A percentile compares a stretch with the other conserved stretches of the same genome.
Conservation (phyloP, 1,284 basidiomycete genomes). For the Fomitopsis schrenkii region DNA sequence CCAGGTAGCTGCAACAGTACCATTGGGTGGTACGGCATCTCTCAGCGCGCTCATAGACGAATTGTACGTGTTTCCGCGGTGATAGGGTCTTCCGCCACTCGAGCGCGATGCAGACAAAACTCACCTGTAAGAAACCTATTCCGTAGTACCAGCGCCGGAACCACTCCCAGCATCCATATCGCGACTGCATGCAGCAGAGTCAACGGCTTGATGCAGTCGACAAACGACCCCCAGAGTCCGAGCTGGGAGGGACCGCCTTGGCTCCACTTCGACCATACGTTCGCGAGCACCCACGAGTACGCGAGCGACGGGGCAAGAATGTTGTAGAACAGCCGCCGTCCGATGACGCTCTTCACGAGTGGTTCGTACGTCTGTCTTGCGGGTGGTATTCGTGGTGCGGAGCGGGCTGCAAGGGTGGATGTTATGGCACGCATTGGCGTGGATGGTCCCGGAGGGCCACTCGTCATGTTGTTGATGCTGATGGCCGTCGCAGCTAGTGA, state of each 20-base stretch:
- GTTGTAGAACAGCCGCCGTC: slow-evolving; percentile 47
- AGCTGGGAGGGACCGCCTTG: slow-evolving; percentile 26
- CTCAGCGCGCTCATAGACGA: too few relatives aligned
- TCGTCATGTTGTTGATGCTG: not conserved
- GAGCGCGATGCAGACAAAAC: slow-evolving; percentile 14
- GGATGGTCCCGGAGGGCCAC: slow-evolving; percentile 1
- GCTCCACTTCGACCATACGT: slow-evolving; percentile 33
- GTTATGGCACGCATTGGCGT: slow-evolving; percentile 28
- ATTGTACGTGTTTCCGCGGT: too few relatives aligned
- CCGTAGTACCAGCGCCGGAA: slow-evolving; percentile 51
- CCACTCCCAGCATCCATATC: slow-evolving; percentile 34
- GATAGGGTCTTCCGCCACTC: not conserved
- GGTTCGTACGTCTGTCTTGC: slow-evolving; percentile 54
- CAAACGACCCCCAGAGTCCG: slow-evolving; percentile 29
- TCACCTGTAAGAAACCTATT: slow-evolving; percentile 53
- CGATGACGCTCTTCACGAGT: slow-evolving; percentile 50
- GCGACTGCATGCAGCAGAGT: slow-evolving; percentile 29
- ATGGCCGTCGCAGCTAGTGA: too few relatives aligned
- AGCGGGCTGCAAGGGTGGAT: slow-evolving; percentile 37
- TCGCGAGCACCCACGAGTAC: slow-evolving; percentile 42
- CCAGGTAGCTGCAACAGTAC: too few relatives aligned
- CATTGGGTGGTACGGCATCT: too few relatives aligned
- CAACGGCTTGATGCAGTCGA: slow-evolving; percentile 35
- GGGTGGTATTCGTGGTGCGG: slow-evolving; percentile 43
- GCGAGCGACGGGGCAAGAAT: slow-evolving; percentile 48